Evolutionary conservation across 768 basidiomycete species (phyloP), one percentile per base, ranked within the genome.

Genomic region (Boletus vermiculosoides): DNA sequence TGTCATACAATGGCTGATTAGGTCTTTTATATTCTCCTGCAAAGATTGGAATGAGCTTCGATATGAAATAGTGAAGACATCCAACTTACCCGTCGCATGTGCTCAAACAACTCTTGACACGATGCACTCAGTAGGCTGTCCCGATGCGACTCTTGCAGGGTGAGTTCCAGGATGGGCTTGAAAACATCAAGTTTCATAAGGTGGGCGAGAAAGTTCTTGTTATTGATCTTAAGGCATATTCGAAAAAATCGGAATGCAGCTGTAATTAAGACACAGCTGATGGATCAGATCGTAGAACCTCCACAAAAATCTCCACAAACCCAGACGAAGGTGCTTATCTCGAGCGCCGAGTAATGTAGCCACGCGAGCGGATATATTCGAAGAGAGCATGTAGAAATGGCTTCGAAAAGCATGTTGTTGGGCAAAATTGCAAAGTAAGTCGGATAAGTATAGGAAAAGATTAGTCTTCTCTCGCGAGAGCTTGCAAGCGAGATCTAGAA

Each of bases 61-160:
- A 15, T 36, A 22, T 47, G 44, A 42, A 12, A 39, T 33, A 45
- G 45, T 45, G 15, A 39, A 36, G 51, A 18, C 23, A 46, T 37
- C 16, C n/a, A 20, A 73, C 83, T 60, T 59, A 95, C 94, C 76
- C 85, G 82, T 53, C 94, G 86, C 72, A 98, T 90, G 63, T 84
- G 82, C 64, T 99, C 97, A 65, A 98, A 94, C 60, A 91, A 90
- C 71, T 98, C 97, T 71, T 97, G 88, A 77, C 94, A 98, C 39
- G 94, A 92, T 65, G 94, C 94, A 64, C 88, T 91, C 53, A 99
- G 77, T 58, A 99, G 80, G 74, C 95, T 99, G 71, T 99, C 97
- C 56, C 92, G 80, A 52, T 80, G 77, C 34, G 90, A 88, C 73
- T 97, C 95, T 58, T 83, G 82, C 30, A 88, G 67, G n/a, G 92